phyloP scores from a whole-genome alignment of 768 basidiomycete genomes.

The Piloderma croceum region DNA sequence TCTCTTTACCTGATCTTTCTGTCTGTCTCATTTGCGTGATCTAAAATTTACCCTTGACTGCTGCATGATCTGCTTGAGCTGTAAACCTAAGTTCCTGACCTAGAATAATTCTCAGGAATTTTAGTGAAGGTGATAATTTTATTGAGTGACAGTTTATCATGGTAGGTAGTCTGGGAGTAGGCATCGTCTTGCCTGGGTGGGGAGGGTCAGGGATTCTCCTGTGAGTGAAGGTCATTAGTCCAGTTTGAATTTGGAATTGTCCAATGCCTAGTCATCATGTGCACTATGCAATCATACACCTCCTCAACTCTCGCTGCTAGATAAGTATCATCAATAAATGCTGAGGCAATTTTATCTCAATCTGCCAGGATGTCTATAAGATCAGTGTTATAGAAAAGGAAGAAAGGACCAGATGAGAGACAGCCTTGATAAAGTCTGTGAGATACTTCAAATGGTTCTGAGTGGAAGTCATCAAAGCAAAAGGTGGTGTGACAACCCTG shows the following conservation, averaged over 20 bases:
- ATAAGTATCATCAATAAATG: slow-evolving; percentile 11
- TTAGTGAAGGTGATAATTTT: slow-evolving; percentile 10
- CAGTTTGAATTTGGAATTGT: slow-evolving; percentile 20
- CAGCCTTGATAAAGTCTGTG: slow-evolving; percentile 5
- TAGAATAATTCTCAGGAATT: slow-evolving; percentile 26
- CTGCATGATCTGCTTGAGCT: no score
- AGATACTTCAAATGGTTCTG: neutral
- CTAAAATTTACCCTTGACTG: slow-evolving; percentile 20
- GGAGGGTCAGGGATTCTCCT: no score
- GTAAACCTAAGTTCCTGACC: slow-evolving; percentile 25
- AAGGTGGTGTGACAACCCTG: slow-evolving; percentile 5
- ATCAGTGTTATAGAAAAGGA: slow-evolving; percentile 17
- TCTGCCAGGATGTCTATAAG: slow-evolving; percentile 11
- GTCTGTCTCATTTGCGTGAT: slow-evolving; percentile 16
- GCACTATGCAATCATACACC: slow-evolving; percentile 8
- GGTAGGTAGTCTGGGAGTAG: no score
- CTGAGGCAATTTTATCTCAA: slow-evolving; percentile 2
- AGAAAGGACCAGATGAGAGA: slow-evolving; percentile 8
- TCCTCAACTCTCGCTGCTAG: slow-evolving; percentile 6
- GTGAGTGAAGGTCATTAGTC: no score
- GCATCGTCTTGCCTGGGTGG: no score
- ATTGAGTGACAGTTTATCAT: slow-evolving; percentile 14
- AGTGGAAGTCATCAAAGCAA: slow-evolving; percentile 18
- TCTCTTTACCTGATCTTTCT: slow-evolving; percentile 15
- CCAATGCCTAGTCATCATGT: slow-evolving; percentile 12